phyloP scores from a whole-genome alignment of 2,329 filamentous ascomycete species.

The Davidsoniella virescens region DNA sequence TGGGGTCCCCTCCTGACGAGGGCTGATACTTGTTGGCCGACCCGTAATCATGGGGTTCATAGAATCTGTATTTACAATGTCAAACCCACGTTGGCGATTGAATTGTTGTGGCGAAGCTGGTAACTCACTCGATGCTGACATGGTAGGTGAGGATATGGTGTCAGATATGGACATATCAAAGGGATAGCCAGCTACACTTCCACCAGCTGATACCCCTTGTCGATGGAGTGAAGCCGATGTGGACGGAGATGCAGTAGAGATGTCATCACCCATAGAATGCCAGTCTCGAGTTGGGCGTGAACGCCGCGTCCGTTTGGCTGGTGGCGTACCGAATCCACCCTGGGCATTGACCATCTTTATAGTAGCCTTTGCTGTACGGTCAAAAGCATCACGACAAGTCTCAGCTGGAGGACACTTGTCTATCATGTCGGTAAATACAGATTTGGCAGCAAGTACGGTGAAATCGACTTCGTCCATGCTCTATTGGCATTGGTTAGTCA shows the following conservation, averaged over 20 bases:
- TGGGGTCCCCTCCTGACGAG: neutral
- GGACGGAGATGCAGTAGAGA: conserved; percentile 15
- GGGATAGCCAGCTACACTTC: conserved; percentile 12
- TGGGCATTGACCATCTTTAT: conserved; percentile 87
- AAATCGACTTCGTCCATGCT: conserved; percentile 96
- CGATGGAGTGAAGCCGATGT: conserved; percentile 12
- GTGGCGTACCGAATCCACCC: conserved; percentile 52
- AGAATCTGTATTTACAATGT: neutral
- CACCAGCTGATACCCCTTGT: neutral
- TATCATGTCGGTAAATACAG: conserved; percentile 78
- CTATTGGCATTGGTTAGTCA: conserved; percentile 24
- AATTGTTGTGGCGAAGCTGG: conserved; percentile 24
- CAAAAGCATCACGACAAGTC: conserved; percentile 86
- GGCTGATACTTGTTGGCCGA: neutral
- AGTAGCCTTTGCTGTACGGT: conserved; percentile 86
- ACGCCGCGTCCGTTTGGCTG: conserved; percentile 18
- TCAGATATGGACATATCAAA: conserved; percentile 25
- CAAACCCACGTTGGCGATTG: conserved; percentile 15
- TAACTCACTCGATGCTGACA: conserved; percentile 23
- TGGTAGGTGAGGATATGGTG: conserved; percentile 25
- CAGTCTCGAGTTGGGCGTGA: conserved; percentile 18
- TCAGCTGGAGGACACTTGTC: conserved; percentile 92
- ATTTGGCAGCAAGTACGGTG: conserved; percentile 82
- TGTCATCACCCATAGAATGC: conserved; percentile 17
- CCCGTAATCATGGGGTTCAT: neutral